Evolutionary conservation across 2,329 filamentous ascomycete species (phyloP), one percentile per base, ranked within the genome.

Genomic region (Epichloe baconii): DNA sequence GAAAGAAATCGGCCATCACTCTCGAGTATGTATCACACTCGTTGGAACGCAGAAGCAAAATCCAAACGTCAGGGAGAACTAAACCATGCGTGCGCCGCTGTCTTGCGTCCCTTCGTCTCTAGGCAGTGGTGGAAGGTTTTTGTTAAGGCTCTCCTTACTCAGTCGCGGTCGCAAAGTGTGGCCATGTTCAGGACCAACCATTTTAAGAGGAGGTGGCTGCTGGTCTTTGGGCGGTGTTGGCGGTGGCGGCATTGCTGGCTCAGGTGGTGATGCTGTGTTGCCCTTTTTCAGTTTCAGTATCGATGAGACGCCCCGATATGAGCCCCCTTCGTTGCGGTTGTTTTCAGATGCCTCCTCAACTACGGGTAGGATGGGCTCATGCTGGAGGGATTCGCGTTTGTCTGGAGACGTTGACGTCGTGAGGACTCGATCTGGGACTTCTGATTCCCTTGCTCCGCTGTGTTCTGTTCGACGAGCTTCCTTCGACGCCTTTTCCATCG

Each of bases 341-440:
- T 76, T 83, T 66, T 96, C 91, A 5, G 82, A 86, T n/a, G 82
- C 85, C 68, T 97, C 91, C 58, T 95, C 87, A 6, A 97, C 89
- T 10, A 96, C 83, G 0, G 91, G 91, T 2, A 97, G 70, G 1
- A 69, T 76, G 62, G 64, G 64, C 61, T 65, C 81, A 64, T 59
- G 84, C 73, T 74, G 61, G 71, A 76, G 21, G 70, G 77, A 67
- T 73, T 86, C 63, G 70, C 76, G 57, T 73, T 74, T 52, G 71
- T 80, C 64, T 2, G 59, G 48, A 19, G 56, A 53, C 4, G 58
- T 45, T 5, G 60, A 55, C 1, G 58, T 61, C 1, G 71, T 71
- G 19, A 89, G 66, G 1, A 76, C 78, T 50, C 84, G 75, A 26
- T 84, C 79, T 1, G 83, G 82, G 36, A 83, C 71, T 17, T 82